Percentiles rank a stretch among this genome's conserved stretches.
Evolutionary conservation across 345 rosid genomes (phyloP).

Genomic region (Crucihimalaya himalaica): DNA sequence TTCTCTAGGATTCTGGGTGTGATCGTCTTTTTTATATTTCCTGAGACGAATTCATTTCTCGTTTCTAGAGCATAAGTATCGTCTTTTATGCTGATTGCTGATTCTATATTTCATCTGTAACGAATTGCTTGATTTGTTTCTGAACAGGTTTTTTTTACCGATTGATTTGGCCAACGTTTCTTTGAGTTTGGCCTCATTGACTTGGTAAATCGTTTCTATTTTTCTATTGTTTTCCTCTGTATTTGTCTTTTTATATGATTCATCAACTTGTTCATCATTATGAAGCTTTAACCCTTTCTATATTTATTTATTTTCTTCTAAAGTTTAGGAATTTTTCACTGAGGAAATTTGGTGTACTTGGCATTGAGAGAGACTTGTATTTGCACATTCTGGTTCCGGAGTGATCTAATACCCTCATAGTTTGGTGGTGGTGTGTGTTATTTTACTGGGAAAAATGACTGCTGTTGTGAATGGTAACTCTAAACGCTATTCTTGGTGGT

Average conservation of each 20-base stretch:
- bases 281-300: constrained; percentile 9
- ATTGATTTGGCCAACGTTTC: constrained; percentile 2
- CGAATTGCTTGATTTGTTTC: constrained; percentile 17
- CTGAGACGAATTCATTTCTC: not conserved
- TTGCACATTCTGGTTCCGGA: constrained; percentile 9
- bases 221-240: not conserved
- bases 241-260: constrained; percentile 12
- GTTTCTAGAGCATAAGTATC: constrained; percentile 4
- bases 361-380: constrained; percentile 9
- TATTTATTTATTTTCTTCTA: constrained; percentile 3
- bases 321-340: not conserved
- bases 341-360: constrained; percentile 22
- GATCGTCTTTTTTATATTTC: not conserved
- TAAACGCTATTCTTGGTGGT: constrained; percentile 97
- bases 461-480: constrained; percentile 46
- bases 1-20: not conserved
- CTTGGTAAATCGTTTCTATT: constrained; percentile 44
- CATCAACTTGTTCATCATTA: constrained; percentile 23
- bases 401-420: constrained; percentile 10
- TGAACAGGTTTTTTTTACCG: constrained; percentile 23
- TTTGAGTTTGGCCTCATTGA: constrained; percentile 37
- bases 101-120: not conserved
- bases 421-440: constrained; percentile 27
- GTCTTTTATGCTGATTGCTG: constrained; percentile 1
- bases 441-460: constrained; percentile 53